A percentile compares a stretch with the other conserved stretches of the same genome.
phyloP scores from a whole-genome alignment of 2,329 filamentous ascomycete genomes.

The Neonectria ditissima region DNA sequence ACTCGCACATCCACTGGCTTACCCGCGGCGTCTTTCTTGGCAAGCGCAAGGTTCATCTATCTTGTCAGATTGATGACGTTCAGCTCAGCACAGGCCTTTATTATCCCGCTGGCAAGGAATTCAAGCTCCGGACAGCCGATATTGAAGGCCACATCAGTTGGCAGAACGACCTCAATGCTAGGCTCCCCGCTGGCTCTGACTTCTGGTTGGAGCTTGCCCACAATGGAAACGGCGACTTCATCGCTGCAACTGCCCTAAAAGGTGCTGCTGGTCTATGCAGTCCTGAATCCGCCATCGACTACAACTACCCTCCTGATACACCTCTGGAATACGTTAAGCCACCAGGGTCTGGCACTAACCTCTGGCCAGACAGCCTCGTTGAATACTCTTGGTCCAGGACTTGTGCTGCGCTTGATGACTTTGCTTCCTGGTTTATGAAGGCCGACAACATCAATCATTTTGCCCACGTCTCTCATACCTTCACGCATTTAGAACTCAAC shows the following conservation, averaged over 20 bases:
- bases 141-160: constrained; percentile 30
- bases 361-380: constrained; percentile 22
- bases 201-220: constrained; percentile 33
- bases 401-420: constrained; percentile 30
- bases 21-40: constrained; percentile 35
- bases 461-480: constrained; percentile 35
- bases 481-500: constrained; percentile 34
- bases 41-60: constrained; percentile 35
- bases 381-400: constrained; percentile 30
- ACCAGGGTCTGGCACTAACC: constrained; percentile 18
- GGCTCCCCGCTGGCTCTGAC: constrained; percentile 29
- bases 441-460: constrained; percentile 32
- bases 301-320: constrained; percentile 22
- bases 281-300: constrained; percentile 27
- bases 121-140: constrained; percentile 33
- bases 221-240: constrained; percentile 36
- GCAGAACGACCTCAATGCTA: constrained; percentile 29
- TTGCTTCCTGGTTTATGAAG: constrained; percentile 34
- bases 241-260: constrained; percentile 15
- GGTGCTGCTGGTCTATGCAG: constrained; percentile 3
- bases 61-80: constrained; percentile 30
- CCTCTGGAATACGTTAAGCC: constrained; percentile 30
- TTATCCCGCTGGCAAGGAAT: constrained; percentile 26
- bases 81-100: constrained; percentile 32
- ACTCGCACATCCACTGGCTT: constrained; percentile 35